Evolutionary conservation across 192 early-diverging fungal genomes (phyloP).

Genomic region (Entomortierella chlamydospora): DNA sequence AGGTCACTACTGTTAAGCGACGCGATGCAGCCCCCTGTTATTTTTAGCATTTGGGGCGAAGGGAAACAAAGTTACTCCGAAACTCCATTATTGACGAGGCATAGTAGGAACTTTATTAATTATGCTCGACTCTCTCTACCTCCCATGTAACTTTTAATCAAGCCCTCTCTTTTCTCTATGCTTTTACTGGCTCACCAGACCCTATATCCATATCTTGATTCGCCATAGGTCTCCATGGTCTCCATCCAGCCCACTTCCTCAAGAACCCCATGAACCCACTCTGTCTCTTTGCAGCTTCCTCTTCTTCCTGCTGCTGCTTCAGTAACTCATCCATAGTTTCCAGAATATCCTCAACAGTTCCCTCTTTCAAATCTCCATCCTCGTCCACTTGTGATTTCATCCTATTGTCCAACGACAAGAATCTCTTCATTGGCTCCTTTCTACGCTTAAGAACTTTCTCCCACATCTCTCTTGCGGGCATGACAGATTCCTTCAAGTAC

Average conservation of each 20-base stretch:
- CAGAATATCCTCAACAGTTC: slow-evolving; percentile 33
- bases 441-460: slow-evolving; percentile 34
- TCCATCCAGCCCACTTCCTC: slow-evolving; percentile 13
- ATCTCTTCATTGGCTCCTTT: slow-evolving; percentile 30
- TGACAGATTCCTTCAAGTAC: slow-evolving; percentile 42
- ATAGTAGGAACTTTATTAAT: no score
- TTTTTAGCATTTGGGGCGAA: no score
- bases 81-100: no score
- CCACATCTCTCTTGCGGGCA: slow-evolving; percentile 46
- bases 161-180: no score
- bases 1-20: no score
- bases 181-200: slow-evolving; percentile 16
- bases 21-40: no score
- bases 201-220: slow-evolving; percentile 9
- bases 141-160: no score
- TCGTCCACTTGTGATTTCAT: slow-evolving; percentile 17
- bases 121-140: no score
- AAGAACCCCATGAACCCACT: slow-evolving; percentile 25
- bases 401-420: slow-evolving; percentile 23
- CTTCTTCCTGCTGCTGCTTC: slow-evolving; percentile 42
- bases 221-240: slow-evolving; percentile 20
- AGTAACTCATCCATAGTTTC: slow-evolving; percentile 45
- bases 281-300: slow-evolving; percentile 10
- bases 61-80: no score
- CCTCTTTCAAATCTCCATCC: slow-evolving; percentile 36